Conservation (phyloP, 1,284 basidiomycete species). For the Cryptococcus sp. region DNA sequence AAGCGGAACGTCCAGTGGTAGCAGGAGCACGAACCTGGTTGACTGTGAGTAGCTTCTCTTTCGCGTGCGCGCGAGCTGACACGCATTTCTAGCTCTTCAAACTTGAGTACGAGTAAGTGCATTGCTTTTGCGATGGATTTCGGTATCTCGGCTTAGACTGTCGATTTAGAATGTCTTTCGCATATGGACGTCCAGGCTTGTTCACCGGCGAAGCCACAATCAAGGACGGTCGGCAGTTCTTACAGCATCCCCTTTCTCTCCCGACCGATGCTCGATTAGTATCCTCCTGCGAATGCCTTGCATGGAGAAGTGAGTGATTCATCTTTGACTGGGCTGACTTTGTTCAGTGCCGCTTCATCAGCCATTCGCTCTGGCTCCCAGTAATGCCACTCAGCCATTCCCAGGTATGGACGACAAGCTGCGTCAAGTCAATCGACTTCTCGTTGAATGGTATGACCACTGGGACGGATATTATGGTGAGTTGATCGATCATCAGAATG, state of each 20-base stretch:
- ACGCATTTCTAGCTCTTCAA: slow-evolving; percentile 62
- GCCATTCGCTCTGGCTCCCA: slow-evolving; percentile 39
- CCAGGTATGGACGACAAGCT: slow-evolving; percentile 46
- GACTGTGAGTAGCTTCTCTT: slow-evolving; percentile 51
- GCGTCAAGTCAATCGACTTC: slow-evolving; percentile 37
- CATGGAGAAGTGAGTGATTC: slow-evolving; percentile 32
- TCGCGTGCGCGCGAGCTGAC: background rate
- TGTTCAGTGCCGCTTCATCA: slow-evolving; percentile 38
- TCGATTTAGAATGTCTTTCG: slow-evolving; percentile 40
- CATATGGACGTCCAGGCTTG: slow-evolving; percentile 77
- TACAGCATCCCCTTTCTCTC: slow-evolving; percentile 80
- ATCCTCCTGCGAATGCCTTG: slow-evolving; percentile 62
- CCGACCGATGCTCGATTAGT: slow-evolving; percentile 89
- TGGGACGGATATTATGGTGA: slow-evolving; percentile 46
- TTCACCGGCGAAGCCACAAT: slow-evolving; percentile 85
- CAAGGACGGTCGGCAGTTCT: slow-evolving; percentile 68
- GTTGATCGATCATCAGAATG: slow-evolving; percentile 4
- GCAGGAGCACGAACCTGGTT: slow-evolving; percentile 82
- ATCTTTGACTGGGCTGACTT: slow-evolving; percentile 5
- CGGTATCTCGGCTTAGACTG: slow-evolving; percentile 5
- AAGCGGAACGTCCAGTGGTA: slow-evolving; percentile 73
- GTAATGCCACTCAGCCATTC: slow-evolving; percentile 18
- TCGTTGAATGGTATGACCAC: slow-evolving; percentile 44
- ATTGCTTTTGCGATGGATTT: background rate
- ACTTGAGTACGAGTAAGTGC: slow-evolving; percentile 65